phyloP scores from a whole-genome alignment of 139 green algal genomes.

The Chlamydomonas incerta region DNA sequence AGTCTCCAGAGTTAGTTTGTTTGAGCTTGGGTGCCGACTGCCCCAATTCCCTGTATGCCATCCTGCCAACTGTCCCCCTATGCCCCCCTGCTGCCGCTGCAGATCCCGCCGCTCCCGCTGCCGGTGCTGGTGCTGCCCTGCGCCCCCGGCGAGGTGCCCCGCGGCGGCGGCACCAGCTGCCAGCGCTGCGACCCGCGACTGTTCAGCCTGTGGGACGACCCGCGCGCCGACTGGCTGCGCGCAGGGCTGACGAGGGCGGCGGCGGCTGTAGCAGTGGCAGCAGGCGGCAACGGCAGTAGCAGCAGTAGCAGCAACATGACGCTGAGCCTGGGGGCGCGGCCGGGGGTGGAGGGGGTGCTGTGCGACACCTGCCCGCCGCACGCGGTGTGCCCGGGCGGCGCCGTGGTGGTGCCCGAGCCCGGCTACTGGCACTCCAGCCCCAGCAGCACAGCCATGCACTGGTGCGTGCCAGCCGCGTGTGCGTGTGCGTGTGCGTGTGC shows the following conservation, averaged over 20 bases:
- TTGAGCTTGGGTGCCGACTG: too few species aligned
- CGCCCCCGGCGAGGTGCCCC: not conserved
- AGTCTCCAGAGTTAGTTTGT: too few species aligned
- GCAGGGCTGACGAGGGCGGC: too few species aligned
- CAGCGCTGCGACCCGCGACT: not conserved
- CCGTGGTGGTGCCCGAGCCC: not conserved
- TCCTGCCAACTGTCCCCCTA: not conserved
- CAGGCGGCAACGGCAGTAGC: too few species aligned
- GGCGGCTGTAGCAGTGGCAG: not conserved
- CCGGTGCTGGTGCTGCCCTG: not conserved
- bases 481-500: too few species aligned
- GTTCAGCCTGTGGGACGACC: not conserved
- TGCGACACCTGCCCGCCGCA: not conserved
- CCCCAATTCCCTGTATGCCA: too few species aligned
- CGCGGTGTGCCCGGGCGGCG: not conserved
- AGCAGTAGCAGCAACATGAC: not conserved
- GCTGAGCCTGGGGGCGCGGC: not conserved
- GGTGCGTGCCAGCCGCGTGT: too few species aligned
- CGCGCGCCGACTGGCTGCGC: not conserved
- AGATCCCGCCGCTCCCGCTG: not conserved
- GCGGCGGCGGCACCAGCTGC: not conserved
- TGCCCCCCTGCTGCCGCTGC: not conserved
- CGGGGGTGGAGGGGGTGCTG: not conserved
- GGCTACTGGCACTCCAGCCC: conserved; percentile 1
- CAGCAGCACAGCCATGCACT: not conserved